Evolutionary conservation across 805 yeast genomes (phyloP).

Genomic region (Saccharomycopsis schoenii): DNA sequence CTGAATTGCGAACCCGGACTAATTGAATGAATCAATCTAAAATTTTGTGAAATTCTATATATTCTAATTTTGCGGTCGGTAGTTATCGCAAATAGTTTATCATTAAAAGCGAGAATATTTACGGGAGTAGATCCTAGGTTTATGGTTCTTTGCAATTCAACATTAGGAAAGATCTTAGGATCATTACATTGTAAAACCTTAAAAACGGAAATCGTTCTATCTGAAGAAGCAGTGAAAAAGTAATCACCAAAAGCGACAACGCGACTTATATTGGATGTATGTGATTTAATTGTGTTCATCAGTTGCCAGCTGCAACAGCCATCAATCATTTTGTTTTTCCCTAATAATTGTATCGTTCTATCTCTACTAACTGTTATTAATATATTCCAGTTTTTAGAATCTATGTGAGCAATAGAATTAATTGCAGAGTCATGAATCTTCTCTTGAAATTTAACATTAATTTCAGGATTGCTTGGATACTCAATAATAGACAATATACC

Average conservation of each 20-base stretch:
- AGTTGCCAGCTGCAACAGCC: conserved; percentile 35
- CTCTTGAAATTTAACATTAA: conserved; percentile 21
- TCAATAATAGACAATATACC: conserved; percentile 29
- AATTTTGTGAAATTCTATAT: conserved; percentile 32
- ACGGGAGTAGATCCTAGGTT: conserved; percentile 44
- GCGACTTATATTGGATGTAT: conserved; percentile 42
- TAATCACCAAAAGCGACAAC: conserved; percentile 25
- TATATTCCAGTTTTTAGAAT: conserved; percentile 24
- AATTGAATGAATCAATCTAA: conserved; percentile 22
- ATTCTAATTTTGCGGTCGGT: conserved; percentile 28
- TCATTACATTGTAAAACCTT: conserved; percentile 21
- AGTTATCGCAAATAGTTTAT: conserved; percentile 35
- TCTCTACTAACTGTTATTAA: conserved; percentile 47
- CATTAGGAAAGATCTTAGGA: conserved; percentile 20
- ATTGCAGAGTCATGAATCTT: conserved; percentile 45
- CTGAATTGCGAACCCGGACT: too few relatives aligned
- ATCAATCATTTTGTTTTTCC: conserved; percentile 19
- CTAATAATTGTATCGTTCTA: conserved; percentile 50
- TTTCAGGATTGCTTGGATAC: conserved; percentile 9
- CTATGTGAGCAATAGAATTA: conserved; percentile 35
- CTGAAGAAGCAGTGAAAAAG: conserved; percentile 48
- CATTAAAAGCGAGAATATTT: conserved; percentile 41
- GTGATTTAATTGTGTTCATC: conserved; percentile 49
- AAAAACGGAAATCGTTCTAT: conserved; percentile 51
- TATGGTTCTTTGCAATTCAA: conserved; percentile 35